Evolutionary conservation across 2,329 filamentous ascomycete genomes (phyloP).

Genomic region (Talaromyces sp.): DNA sequence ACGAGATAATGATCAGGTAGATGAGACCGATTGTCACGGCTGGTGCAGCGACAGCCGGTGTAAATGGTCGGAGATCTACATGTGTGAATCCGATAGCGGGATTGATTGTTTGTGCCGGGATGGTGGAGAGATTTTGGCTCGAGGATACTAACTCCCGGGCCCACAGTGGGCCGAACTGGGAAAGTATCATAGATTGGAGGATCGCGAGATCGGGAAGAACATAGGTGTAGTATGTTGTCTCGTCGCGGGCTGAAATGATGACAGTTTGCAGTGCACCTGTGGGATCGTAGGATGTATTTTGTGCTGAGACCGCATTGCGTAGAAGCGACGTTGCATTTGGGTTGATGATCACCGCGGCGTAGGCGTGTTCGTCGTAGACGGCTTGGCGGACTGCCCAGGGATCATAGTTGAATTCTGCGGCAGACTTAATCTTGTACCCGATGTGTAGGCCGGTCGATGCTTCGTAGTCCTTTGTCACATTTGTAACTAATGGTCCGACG

Average conservation of each 20-base stretch:
- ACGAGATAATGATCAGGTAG: constrained; percentile 68
- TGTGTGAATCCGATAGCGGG: constrained; percentile 60
- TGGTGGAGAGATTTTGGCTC: constrained; percentile 46
- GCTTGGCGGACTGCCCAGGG: constrained; percentile 59
- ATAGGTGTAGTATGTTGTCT: constrained; percentile 57
- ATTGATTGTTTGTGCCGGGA: constrained; percentile 55
- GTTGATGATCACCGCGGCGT: constrained; percentile 65
- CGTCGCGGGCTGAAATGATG: constrained; percentile 59
- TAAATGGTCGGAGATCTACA: constrained; percentile 63
- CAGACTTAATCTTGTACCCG: constrained; percentile 54
- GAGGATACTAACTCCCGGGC: constrained; percentile 32
- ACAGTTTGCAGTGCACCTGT: constrained; percentile 61
- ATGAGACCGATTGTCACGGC: constrained; percentile 66
- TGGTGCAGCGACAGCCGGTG: constrained; percentile 57
- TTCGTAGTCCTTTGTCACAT: constrained; percentile 50
- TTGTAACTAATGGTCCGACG: constrained; percentile 59
- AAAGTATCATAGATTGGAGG: constrained; percentile 52
- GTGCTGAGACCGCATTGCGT: constrained; percentile 55
- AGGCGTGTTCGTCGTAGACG: constrained; percentile 62
- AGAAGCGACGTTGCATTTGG: constrained; percentile 64
- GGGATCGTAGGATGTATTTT: constrained; percentile 64
- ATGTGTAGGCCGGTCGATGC: constrained; percentile 46
- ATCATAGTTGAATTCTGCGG: constrained; percentile 59
- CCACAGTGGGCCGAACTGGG: constrained; percentile 53
- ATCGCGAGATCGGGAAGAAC: constrained; percentile 55